Conservation (phyloP, 768 basidiomycete genomes). For the Daedaleopsis nitida region DNA sequence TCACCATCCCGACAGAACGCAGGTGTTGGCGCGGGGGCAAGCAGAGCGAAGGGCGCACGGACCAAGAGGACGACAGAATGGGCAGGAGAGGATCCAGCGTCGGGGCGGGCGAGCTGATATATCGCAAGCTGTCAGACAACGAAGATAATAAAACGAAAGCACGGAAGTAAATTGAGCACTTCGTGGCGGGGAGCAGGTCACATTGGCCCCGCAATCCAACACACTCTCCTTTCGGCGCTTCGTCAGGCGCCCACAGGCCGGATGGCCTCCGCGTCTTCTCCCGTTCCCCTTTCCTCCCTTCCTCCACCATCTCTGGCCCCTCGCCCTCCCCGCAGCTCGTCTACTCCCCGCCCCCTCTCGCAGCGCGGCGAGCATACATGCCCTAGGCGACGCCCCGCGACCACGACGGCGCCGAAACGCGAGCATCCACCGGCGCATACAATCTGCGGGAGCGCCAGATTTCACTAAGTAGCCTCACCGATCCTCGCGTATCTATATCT, state of each 20-base stretch:
- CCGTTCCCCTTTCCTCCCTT: slow-evolving; percentile 4
- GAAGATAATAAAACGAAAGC: neutral
- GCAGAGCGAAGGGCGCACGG: neutral
- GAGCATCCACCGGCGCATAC: slow-evolving; percentile 2
- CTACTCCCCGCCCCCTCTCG: neutral
- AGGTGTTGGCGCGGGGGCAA: neutral
- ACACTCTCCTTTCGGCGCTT: neutral
- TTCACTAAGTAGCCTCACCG: slow-evolving; percentile 1
- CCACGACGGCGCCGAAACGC: slow-evolving; percentile 2
- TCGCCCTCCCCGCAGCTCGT: slow-evolving; percentile 5
- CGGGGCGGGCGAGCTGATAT: neutral
- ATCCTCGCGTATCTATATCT: slow-evolving; percentile 14
- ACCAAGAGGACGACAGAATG: too few species aligned
- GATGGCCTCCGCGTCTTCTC: neutral
- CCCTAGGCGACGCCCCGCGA: slow-evolving; percentile 1
- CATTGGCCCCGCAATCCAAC: neutral
- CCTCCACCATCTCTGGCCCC: slow-evolving; percentile 2
- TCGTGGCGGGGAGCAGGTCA: neutral
- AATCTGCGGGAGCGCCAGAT: slow-evolving; percentile 16
- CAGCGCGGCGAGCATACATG: neutral
- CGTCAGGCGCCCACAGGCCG: neutral
- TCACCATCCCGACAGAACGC: slow-evolving; percentile 12
- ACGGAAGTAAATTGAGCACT: neutral
- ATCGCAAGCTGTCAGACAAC: neutral
- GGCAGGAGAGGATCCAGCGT: neutral